Conservation (phyloP, 139 green algal genomes). For the Astrephomene gubernaculifera region DNA sequence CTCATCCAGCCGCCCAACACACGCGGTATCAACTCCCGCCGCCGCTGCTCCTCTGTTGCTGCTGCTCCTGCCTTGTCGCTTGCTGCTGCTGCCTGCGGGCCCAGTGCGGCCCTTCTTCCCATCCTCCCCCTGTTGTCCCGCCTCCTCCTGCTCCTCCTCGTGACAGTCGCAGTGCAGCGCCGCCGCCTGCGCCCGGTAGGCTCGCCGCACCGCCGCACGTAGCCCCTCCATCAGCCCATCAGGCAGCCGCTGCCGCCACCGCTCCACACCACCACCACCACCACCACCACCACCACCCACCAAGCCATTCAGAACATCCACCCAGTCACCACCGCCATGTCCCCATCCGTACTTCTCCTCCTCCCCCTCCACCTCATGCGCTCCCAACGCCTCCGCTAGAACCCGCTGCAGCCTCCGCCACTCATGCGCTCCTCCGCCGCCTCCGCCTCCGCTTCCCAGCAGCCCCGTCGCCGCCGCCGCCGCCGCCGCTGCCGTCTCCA, state of each 20-base stretch:
- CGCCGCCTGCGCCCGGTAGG: background rate
- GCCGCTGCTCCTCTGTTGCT: background rate
- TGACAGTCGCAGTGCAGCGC: slow-evolving; percentile 2
- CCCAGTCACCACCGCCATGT: no score
- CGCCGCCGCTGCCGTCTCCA: background rate
- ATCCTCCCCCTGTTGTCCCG: background rate
- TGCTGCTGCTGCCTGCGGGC: background rate
- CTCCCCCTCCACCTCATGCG: no score
- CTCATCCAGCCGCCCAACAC: no score
- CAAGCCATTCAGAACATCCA: no score
- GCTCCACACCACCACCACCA: background rate
- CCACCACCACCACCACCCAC: background rate
- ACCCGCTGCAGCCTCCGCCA: no score
- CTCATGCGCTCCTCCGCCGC: no score
- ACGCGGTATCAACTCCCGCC: background rate
- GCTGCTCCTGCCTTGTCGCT: background rate
- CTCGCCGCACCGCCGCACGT: background rate
- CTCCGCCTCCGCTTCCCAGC: no score
- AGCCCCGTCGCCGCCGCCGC: background rate
- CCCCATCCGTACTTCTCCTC: no score
- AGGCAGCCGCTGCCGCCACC: background rate
- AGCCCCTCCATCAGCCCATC: background rate
- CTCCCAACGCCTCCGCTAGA: no score
- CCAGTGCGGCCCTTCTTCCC: background rate
- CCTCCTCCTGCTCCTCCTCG: background rate